Evolutionary conservation across 441 rosid species (phyloP), one percentile per base, ranked within the genome.

Genomic region (Erodium chrysanthum): DNA sequence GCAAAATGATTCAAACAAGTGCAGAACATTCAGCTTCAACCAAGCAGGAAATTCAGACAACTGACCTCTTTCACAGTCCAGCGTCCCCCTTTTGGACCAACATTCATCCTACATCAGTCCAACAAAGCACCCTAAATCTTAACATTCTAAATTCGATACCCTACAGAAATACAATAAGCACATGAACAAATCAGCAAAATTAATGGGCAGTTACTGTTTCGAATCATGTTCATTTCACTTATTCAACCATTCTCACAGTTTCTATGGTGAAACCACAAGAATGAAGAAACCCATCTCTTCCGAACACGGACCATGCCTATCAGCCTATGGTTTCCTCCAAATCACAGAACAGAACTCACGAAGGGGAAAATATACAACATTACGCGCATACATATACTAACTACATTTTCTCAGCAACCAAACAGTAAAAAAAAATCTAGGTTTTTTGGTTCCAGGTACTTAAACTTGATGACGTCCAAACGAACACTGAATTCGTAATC

Each of bases 21-120:
- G 33, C 23, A 37, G 7, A 29, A 35, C 12, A 15, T 33, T 21
- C 33, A 67, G 46, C 22, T 2, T 29, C 22, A 35, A 50, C 42
- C 65, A 61, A 61, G 25, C 65, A 10, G 6, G 18, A 61, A 61
- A 61, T 25, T 27, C 65, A 10, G 14, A 22, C 65, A 27, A 22
- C 62, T 60, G 25, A 72, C 75, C 71, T 72, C 71, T 52, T 72
- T 65, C 50, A 29, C 29, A 59, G 71, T 72, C 75, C 75, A 72
- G 50, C 75, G 27, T 59, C 71, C 64, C 9, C 64, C 22, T 56
- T n/a, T n/a, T 12, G 75, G 44, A 44, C 67, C 75, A 25, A 22
- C 15, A 23, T 66, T 35, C 71, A 70, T 72, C 71, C 71, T 72
- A 50, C 63, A 72, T n/a, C 64, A 23, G 66, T 65, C 60, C 65